A percentile compares a stretch with the other conserved stretches of the same genome.
phyloP scores from a whole-genome alignment of 768 basidiomycete genomes.

The Lentinula raphanica region DNA sequence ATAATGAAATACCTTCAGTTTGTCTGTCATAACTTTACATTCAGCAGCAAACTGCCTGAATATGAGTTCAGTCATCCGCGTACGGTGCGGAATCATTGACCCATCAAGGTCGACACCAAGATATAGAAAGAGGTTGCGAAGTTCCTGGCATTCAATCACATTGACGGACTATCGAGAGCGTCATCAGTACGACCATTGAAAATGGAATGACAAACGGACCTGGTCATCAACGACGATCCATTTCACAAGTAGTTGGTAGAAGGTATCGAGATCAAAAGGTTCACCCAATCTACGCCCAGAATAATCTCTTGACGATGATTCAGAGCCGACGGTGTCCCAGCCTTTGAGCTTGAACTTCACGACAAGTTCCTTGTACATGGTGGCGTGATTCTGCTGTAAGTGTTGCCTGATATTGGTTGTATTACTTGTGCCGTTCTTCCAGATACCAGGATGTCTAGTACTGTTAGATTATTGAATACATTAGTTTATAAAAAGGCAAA shows the following conservation, averaged over 20 bases:
- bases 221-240: conserved; percentile 28
- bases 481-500: background rate
- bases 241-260: conserved; percentile 12
- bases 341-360: background rate
- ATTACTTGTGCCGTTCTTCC: conserved; percentile 4
- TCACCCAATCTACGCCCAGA: background rate
- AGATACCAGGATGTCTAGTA: conserved; percentile 9
- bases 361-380: background rate
- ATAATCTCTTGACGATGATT: background rate
- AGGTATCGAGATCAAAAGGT: conserved; percentile 19
- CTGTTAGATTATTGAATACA: background rate
- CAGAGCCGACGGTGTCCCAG: conserved; percentile 1
- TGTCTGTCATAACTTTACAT: too few species aligned
- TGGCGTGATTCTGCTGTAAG: background rate
- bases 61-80: too few species aligned
- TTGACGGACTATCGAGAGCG: too few species aligned
- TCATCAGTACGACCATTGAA: too few species aligned
- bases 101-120: too few species aligned
- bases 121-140: too few species aligned
- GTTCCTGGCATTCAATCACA: too few species aligned
- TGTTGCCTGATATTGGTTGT: background rate
- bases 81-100: too few species aligned
- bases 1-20: too few species aligned
- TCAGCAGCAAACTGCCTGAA: too few species aligned
- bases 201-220: too few species aligned